Evolutionary conservation across 305 asterid species (phyloP).

Genomic region (Lippia alba): DNA sequence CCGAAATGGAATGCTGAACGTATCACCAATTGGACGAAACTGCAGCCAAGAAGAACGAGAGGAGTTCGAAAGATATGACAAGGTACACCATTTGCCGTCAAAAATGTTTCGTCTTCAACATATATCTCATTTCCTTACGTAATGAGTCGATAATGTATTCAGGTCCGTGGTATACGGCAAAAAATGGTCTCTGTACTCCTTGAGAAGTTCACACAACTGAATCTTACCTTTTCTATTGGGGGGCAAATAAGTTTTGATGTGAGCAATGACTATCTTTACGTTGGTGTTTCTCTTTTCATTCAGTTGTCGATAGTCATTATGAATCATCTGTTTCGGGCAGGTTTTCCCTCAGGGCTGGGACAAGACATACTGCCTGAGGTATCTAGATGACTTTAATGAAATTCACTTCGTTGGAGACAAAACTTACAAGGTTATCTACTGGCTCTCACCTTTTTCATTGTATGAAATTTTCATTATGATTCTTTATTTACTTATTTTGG

Average conservation of each 20-base stretch:
- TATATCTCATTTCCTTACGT: slow-evolving; percentile 4
- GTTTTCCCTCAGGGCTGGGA: background rate
- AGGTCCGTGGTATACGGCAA: slow-evolving; percentile 81
- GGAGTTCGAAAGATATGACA: slow-evolving; percentile 91
- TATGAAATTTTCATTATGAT: no score
- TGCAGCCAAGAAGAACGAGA: slow-evolving; percentile 98
- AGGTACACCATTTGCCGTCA: slow-evolving; percentile 51
- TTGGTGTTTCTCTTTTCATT: background rate
- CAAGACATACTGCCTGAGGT: background rate
- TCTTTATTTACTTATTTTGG: background rate
- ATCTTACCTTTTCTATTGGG: slow-evolving; percentile 90
- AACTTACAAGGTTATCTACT: background rate
- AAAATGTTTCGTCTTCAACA: slow-evolving; percentile 1
- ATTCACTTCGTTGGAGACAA: background rate
- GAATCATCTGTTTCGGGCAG: no score
- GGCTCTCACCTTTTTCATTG: background rate
- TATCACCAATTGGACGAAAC: slow-evolving; percentile 96
- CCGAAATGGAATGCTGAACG: slow-evolving; percentile 96
- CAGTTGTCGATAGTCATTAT: background rate
- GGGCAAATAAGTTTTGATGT: slow-evolving; percentile 98
- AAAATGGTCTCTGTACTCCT: slow-evolving; percentile 84
- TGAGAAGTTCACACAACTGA: slow-evolving; percentile 77
- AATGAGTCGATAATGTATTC: slow-evolving; percentile 32
- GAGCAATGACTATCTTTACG: slow-evolving; percentile 33
- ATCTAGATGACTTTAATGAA: background rate